These are phyloP conservation scores for Sphaceloma murrayae DNA, from an alignment of 2,329 filamentous ascomycete species.

Conservation along the genomic window DNA sequence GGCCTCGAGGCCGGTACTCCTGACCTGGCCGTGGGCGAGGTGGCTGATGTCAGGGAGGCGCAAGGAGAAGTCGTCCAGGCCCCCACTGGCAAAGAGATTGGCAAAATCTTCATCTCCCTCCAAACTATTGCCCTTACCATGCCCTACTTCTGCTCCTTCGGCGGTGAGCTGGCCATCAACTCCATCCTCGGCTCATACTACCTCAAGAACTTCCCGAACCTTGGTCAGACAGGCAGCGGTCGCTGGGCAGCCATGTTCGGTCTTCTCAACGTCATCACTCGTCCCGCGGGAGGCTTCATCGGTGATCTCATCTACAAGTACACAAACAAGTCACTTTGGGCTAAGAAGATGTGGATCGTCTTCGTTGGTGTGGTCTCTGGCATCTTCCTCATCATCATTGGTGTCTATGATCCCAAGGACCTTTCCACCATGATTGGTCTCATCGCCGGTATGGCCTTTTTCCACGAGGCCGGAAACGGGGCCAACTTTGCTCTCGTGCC, in stretches of 20 bases:
- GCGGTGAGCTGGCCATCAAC: constrained; percentile 48
- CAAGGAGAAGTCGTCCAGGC: constrained; percentile 50
- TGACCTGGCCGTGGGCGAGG: constrained; percentile 21
- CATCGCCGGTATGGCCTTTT: constrained; percentile 62
- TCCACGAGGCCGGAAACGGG: constrained; percentile 71
- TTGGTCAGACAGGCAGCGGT: constrained; percentile 45
- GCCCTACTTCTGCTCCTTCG: constrained; percentile 48
- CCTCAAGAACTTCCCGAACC: constrained; percentile 43
- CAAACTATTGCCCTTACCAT: constrained; percentile 42
- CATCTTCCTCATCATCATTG: constrained; percentile 49
- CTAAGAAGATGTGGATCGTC: constrained; percentile 51
- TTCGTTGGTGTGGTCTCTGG: constrained; percentile 47
- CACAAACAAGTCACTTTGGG: constrained; percentile 43
- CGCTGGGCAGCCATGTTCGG: constrained; percentile 60
- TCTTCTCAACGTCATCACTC: constrained; percentile 57
- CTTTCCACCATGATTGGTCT: constrained; percentile 63
- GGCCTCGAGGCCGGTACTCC: constrained; percentile 4
- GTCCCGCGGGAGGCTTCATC: constrained; percentile 52
- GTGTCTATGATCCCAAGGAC: constrained; percentile 49
- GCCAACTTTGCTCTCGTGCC: constrained; percentile 78
- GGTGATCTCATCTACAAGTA: constrained; percentile 46
- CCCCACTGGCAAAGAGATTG: constrained; percentile 48
- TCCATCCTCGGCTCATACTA: constrained; percentile 49
- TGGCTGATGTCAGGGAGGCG: constrained; percentile 45
- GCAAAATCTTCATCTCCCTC: constrained; percentile 52